A percentile compares a stretch with the other conserved stretches of the same genome.
phyloP scores from a whole-genome alignment of 495 filamentous ascomycete species.

The Aspergillus saccharolyticus region DNA sequence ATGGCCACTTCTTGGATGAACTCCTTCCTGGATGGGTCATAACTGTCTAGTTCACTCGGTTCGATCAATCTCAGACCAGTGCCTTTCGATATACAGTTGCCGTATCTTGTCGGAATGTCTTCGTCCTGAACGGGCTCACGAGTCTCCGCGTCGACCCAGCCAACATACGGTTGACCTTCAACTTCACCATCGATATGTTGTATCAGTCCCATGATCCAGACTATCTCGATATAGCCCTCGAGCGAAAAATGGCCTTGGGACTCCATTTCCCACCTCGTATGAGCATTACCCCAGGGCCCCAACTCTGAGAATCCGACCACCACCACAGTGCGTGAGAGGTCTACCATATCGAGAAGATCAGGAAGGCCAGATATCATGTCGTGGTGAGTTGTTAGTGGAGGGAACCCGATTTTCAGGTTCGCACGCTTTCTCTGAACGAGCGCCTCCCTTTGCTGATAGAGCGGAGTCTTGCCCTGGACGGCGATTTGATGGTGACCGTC shows the following conservation, averaged over 20 bases:
- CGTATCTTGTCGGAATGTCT: constrained; percentile 91
- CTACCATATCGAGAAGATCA: constrained; percentile 86
- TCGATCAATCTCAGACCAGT: constrained; percentile 96
- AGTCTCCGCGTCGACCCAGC: constrained; percentile 92
- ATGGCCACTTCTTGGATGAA: constrained; percentile 94
- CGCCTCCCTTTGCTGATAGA: constrained; percentile 55
- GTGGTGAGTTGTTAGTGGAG: constrained; percentile 63
- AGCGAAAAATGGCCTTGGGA: constrained; percentile 93
- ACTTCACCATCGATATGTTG: constrained; percentile 94
- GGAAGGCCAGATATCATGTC: constrained; percentile 32
- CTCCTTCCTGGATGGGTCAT: constrained; percentile 96
- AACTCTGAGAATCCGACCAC: constrained; percentile 95
- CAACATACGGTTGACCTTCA: constrained; percentile 91
- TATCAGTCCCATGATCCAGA: constrained; percentile 99
- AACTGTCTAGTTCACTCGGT: constrained; percentile 87
- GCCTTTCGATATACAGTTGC: constrained; percentile 90
- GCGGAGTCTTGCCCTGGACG: constrained; percentile 66
- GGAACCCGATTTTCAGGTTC: constrained; percentile 93
- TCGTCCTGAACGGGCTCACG: constrained; percentile 95
- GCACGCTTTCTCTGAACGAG: constrained; percentile 61
- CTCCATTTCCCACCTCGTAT: constrained; percentile 99
- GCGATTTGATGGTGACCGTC: constrained; percentile 9
- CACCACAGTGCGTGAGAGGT: constrained; percentile 93
- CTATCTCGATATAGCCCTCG: constrained; percentile 98
- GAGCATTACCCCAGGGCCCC: constrained; percentile 95